Conservation (phyloP, 306 rosid genomes). For the Inga laurina region DNA sequence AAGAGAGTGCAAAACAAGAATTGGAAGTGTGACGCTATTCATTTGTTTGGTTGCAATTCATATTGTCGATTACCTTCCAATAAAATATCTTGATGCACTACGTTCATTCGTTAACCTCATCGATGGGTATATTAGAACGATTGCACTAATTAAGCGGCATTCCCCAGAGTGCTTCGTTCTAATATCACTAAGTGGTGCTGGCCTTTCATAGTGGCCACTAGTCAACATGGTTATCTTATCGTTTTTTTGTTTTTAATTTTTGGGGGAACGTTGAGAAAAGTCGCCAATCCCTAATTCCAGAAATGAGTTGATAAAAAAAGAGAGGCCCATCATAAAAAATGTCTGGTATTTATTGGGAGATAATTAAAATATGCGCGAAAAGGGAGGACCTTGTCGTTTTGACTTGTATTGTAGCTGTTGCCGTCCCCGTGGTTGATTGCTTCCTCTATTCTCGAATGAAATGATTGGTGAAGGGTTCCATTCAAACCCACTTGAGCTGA, state of each 20-base stretch:
- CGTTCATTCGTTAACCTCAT: not conserved
- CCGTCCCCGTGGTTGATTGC: constrained; percentile 5
- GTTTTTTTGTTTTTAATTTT: not conserved
- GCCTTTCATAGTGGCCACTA: not conserved
- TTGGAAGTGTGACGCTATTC: not conserved
- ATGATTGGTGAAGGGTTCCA: not conserved
- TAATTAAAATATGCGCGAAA: not conserved
- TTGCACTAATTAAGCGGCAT: not conserved
- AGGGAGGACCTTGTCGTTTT: constrained; percentile 21
- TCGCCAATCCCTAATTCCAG: not conserved
- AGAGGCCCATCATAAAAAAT: not conserved
- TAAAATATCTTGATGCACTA: not conserved
- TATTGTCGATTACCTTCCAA: not conserved
- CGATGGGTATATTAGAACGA: constrained; percentile 2
- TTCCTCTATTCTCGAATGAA: not conserved
- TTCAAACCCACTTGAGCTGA: constrained; percentile 4
- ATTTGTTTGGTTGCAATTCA: not conserved
- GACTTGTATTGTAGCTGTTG: constrained; percentile 27
- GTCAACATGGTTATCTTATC: not conserved
- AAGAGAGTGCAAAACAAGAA: not conserved
- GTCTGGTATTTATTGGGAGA: not conserved
- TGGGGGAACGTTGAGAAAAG: not conserved
- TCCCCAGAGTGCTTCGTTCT: not conserved
- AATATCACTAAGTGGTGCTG: not conserved
- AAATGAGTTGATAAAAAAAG: not conserved